Conservation (phyloP, 345 rosid genomes). For the Eucalyptus cloeziana region DNA sequence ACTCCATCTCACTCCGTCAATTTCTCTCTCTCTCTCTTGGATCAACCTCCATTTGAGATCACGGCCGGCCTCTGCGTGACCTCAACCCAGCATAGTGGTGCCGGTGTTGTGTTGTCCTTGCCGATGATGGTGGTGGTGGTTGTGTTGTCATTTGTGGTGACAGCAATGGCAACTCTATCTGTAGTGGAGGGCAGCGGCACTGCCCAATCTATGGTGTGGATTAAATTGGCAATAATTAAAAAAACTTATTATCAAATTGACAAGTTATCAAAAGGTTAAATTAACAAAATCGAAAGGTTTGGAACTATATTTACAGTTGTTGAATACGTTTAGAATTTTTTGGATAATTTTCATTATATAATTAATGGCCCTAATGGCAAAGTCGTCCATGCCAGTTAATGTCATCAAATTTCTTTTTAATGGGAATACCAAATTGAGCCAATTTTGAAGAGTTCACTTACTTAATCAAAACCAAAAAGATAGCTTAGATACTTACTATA, state of each 20-base stretch:
- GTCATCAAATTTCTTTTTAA: background rate
- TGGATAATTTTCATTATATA: background rate
- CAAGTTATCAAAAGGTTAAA: background rate
- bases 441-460: background rate
- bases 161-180: background rate
- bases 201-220: background rate
- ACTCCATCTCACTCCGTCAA: background rate
- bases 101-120: background rate
- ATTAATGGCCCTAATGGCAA: background rate
- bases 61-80: background rate
- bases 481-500: fast-evolving
- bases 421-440: background rate
- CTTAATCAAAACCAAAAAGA: background rate
- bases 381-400: background rate
- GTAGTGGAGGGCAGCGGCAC: background rate
- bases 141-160: background rate
- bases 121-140: background rate
- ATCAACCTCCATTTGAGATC: background rate
- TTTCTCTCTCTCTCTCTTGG: background rate
- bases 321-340: fast-evolving
- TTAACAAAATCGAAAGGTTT: too few species aligned
- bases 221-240: background rate
- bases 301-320: fast-evolving
- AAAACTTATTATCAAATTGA: too few species aligned
- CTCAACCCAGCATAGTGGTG: background rate